phyloP scores from a whole-genome alignment of 305 asterid species.

The Caryopteris hybrid region DNA sequence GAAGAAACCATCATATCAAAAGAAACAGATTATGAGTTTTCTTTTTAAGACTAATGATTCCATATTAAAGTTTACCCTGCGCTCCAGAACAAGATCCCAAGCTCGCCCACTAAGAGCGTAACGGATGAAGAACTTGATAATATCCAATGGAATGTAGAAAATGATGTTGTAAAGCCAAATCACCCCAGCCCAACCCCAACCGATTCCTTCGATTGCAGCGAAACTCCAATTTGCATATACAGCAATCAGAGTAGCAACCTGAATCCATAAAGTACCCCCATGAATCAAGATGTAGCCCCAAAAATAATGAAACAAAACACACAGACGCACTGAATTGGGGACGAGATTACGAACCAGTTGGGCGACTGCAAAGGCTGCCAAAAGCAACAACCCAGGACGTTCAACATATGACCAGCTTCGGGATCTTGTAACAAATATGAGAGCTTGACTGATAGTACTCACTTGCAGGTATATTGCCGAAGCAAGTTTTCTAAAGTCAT shows the following conservation, averaged over 20 bases:
- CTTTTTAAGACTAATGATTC: no score
- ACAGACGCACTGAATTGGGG: no score
- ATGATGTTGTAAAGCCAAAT: constrained; percentile 92
- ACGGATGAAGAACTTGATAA: constrained; percentile 77
- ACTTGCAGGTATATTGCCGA: constrained; percentile 98
- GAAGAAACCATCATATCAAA: background rate
- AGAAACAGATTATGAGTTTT: no score
- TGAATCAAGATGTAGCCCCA: no score
- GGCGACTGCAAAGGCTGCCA: constrained; percentile 77
- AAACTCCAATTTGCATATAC: constrained; percentile 97
- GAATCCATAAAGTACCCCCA: no score
- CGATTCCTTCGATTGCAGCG: constrained; percentile 99
- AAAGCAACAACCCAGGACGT: constrained; percentile 91
- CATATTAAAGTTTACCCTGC: constrained; percentile 50
- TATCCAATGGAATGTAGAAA: constrained; percentile 80
- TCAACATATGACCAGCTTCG: constrained; percentile 90
- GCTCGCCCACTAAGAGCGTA: constrained; percentile 94
- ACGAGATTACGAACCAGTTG: constrained; percentile 61
- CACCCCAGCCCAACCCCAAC: constrained; percentile 99
- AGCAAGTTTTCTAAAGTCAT: constrained; percentile 94
- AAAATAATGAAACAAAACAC: no score
- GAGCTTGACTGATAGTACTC: constrained; percentile 97
- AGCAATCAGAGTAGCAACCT: constrained; percentile 96
- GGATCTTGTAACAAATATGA: constrained; percentile 92
- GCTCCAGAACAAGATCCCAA: constrained; percentile 97